Conservation (phyloP, 2,329 filamentous ascomycete species). For the Pseudogymnoascus sp. region DNA sequence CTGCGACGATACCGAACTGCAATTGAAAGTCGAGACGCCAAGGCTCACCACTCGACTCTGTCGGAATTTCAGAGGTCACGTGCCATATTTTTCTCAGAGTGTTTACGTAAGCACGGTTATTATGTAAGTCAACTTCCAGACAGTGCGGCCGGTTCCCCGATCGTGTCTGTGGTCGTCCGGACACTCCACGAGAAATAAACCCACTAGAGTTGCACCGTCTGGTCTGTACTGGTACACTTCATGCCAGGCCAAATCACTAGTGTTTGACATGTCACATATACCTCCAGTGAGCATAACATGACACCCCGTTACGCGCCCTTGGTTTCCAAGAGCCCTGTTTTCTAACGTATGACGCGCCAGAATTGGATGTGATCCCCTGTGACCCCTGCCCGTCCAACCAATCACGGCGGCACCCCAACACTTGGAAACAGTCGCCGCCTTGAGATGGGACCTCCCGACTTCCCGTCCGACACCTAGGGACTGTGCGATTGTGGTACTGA, state of each 20-base stretch:
- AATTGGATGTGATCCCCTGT: neutral
- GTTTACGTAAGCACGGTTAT: neutral
- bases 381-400: neutral
- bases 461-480: neutral
- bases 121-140: neutral
- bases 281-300: conserved; percentile 1
- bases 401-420: neutral
- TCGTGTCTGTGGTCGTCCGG: neutral
- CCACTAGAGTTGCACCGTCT: conserved; percentile 1
- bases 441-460: conserved; percentile 5
- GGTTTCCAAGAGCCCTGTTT: conserved; percentile 6
- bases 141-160: neutral
- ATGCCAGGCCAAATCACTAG: neutral
- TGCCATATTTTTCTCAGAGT: neutral
- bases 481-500: neutral
- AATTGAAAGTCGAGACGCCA: conserved; percentile 5
- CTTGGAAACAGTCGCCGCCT: conserved; percentile 7
- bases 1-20: neutral
- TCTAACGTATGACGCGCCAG: conserved; percentile 9
- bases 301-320: conserved; percentile 8
- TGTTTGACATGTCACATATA: conserved; percentile 2
- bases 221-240: neutral
- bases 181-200: neutral
- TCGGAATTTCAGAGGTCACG: conserved; percentile 3
- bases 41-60: neutral